Percentiles rank a stretch among this genome's conserved stretches.
These are phyloP conservation scores for Xylaria longipes DNA, from an alignment of 495 filamentous ascomycete species.

Conservation along the genomic window DNA sequence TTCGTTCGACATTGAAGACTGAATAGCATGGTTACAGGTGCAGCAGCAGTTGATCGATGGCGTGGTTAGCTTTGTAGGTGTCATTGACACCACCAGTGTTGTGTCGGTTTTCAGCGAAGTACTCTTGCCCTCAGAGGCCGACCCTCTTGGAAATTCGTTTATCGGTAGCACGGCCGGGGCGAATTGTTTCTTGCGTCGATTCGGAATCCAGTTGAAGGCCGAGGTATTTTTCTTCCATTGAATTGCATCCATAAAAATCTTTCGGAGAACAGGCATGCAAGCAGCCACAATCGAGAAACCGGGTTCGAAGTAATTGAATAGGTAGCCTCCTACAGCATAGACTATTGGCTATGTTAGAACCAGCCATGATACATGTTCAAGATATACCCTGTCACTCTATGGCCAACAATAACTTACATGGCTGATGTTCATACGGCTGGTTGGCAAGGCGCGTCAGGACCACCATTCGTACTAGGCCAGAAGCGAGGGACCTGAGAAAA, in stretches of 20 bases:
- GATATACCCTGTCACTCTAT: background rate
- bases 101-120: conserved; percentile 2
- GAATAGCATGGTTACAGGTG: background rate
- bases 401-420: conserved; percentile 15
- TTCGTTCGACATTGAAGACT: background rate
- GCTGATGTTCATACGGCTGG: conserved; percentile 22
- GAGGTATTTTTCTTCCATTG: conserved; percentile 15
- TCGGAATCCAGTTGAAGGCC: background rate
- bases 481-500: conserved; percentile 17
- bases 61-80: background rate
- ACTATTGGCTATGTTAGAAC: conserved; percentile 14
- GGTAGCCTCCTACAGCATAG: conserved; percentile 21
- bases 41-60: background rate
- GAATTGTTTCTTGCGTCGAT: background rate
- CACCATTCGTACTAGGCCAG: conserved; percentile 11
- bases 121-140: background rate
- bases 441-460: conserved; percentile 5
- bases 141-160: background rate
- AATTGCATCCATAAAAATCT: conserved; percentile 18
- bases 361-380: background rate
- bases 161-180: background rate
- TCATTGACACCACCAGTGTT: background rate
- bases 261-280: conserved; percentile 26
- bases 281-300: conserved; percentile 22
- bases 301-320: conserved; percentile 27